Evolutionary conservation across 2,329 filamentous ascomycete species (phyloP), one percentile per base, ranked within the genome.

Genomic region (Lizonia empirigonia): DNA sequence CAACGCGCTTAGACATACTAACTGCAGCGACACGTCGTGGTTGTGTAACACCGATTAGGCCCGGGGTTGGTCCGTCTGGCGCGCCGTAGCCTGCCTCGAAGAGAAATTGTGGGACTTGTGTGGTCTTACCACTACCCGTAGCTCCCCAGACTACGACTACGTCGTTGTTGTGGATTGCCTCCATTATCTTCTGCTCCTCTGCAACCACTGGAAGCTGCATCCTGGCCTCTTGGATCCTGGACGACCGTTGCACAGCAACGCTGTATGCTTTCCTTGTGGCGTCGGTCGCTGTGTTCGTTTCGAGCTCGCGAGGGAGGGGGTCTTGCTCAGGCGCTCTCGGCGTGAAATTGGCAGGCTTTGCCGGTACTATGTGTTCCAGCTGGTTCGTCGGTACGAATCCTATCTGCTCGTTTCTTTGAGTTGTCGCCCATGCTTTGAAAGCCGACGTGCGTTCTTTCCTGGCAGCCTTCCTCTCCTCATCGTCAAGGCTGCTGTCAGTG

Each of bases 141-240:
- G 91, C 88, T 74, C 94, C 94, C 76, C 93, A 97, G 7, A 99
- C 85, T 9, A 99, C 88, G 1, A 97, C 89, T 3, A 91, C 86
- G 44, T 93, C 84, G 70, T 97, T 89, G 69, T 93, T 93, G 73
- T 97, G 88, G 39, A 99, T 91, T 1, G 92, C 91, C 74, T 99
- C 94, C 92, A 99, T 97, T 23, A 99, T 92, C 65, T 88, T 91
- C 69, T 99, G 94, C 73, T 99, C 94, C 71, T 97, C 92, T 1
- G 90, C 90, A 1, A 97, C 91, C 1, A 99, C 90, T 0, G 94
- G 94, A 13, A 99, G 80, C 48, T 89, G 85, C 37, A 95, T 73
- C 10, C 94, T 85, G 9, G 87, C 84, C 38, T 87, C 83, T 69
- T 97, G 90, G 18, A 97, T 88, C 15, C 88, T 86, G 5, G 85